Evolutionary conservation across 2,329 filamentous ascomycete species (phyloP).

Genomic region (Dactylonectria estremocensis): DNA sequence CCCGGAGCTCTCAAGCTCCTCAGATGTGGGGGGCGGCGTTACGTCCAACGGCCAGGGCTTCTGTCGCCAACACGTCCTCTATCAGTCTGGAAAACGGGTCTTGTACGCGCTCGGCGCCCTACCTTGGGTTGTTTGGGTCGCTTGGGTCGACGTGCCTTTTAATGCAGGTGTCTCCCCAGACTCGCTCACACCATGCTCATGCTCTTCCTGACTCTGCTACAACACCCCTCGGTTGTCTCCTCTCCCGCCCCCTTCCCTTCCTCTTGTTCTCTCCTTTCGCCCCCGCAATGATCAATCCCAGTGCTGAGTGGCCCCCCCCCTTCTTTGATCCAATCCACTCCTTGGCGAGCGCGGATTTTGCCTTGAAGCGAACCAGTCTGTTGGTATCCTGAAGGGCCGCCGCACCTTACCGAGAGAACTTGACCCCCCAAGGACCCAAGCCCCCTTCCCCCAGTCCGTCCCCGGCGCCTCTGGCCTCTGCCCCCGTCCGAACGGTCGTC

Average conservation of each 20-base stretch:
- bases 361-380: slow-evolving; percentile 49
- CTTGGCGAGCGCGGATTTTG: slow-evolving; percentile 44
- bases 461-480: slow-evolving; percentile 36
- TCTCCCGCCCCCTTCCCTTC: slow-evolving; percentile 42
- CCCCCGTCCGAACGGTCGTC: neutral
- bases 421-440: slow-evolving; percentile 26
- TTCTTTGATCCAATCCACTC: slow-evolving; percentile 41
- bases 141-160: slow-evolving; percentile 44
- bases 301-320: slow-evolving; percentile 40
- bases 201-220: slow-evolving; percentile 47
- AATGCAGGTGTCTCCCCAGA: slow-evolving; percentile 50
- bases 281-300: slow-evolving; percentile 46
- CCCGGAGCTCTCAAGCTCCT: slow-evolving; percentile 32
- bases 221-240: slow-evolving; percentile 48
- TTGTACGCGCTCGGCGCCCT: slow-evolving; percentile 17
- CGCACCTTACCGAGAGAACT: slow-evolving; percentile 41
- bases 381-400: slow-evolving; percentile 47
- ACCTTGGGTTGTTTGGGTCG: slow-evolving; percentile 22
- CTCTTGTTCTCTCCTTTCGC: slow-evolving; percentile 46
- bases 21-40: slow-evolving; percentile 42
- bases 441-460: slow-evolving; percentile 18
- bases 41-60: slow-evolving; percentile 43
- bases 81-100: neutral
- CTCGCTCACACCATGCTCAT: slow-evolving; percentile 45
- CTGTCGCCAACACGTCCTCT: slow-evolving; percentile 30